phyloP scores from a whole-genome alignment of 495 filamentous ascomycete species.

The Xylaria palmicola region DNA sequence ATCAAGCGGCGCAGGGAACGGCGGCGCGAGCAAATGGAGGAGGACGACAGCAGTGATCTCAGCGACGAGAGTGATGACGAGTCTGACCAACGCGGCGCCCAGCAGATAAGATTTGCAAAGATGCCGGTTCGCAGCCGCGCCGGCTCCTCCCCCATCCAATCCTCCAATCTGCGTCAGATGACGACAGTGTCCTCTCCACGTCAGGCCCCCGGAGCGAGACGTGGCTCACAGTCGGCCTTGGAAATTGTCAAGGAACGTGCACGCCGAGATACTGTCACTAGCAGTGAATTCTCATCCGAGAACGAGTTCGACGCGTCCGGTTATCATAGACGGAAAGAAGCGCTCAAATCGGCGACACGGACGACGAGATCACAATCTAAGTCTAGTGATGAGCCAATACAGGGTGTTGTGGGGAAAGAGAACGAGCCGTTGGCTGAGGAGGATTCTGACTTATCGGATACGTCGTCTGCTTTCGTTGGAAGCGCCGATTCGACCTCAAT shows the following conservation, averaged over 20 bases:
- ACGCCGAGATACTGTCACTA: slow-evolving; percentile 82
- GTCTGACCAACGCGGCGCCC: slow-evolving; percentile 60
- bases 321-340: slow-evolving; percentile 59
- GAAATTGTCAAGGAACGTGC: slow-evolving; percentile 72
- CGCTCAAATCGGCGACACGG: slow-evolving; percentile 34
- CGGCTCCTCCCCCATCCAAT: slow-evolving; percentile 81
- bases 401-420: slow-evolving; percentile 43
- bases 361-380: slow-evolving; percentile 46
- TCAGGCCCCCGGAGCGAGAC: slow-evolving; percentile 38
- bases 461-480: slow-evolving; percentile 51
- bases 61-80: slow-evolving; percentile 97
- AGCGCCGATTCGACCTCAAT: slow-evolving; percentile 56
- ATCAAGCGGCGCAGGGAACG: slow-evolving; percentile 55
- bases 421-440: slow-evolving; percentile 59
- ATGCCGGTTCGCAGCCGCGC: slow-evolving; percentile 86
- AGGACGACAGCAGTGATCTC: slow-evolving; percentile 94
- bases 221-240: slow-evolving; percentile 74
- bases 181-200: slow-evolving; percentile 37
- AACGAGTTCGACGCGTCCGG: slow-evolving; percentile 74
- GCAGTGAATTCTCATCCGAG: slow-evolving; percentile 89
- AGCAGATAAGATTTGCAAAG: slow-evolving; percentile 93
- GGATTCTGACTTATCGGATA: slow-evolving; percentile 57
- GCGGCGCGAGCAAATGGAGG: slow-evolving; percentile 77
- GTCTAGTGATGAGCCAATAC: slow-evolving; percentile 36
- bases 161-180: slow-evolving; percentile 50